These are phyloP conservation scores for Fagopyrum tataricum DNA, from an alignment of 148 eudicot species.

Conservation along the genomic window DNA sequence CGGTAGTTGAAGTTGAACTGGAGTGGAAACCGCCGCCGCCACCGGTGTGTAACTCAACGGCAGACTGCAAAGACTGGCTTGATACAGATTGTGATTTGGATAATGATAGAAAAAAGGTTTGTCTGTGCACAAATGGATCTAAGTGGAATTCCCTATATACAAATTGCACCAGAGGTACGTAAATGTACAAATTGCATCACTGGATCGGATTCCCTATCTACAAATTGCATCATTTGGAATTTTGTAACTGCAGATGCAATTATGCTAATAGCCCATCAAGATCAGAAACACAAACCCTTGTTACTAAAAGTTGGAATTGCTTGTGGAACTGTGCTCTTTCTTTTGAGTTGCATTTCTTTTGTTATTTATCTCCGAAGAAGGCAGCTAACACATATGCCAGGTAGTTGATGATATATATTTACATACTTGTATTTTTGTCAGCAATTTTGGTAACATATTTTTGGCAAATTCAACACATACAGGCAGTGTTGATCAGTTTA, in stretches of 20 bases:
- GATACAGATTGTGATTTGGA: not conserved
- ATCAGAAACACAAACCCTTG: not conserved
- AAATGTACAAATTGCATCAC: too few species aligned
- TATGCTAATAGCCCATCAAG: not conserved
- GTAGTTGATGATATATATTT: not conserved
- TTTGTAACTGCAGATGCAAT: too few species aligned
- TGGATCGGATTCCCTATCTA: too few species aligned
- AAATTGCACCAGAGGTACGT: slow-evolving; percentile 2
- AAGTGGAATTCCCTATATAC: not conserved
- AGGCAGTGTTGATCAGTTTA: not conserved
- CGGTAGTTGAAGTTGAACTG: not conserved
- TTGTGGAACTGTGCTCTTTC: not conserved
- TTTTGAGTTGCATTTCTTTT: not conserved
- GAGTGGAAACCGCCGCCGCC: not conserved
- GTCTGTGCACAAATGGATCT: not conserved
- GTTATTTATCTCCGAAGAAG: not conserved
- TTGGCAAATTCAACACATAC: not conserved
- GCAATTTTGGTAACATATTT: not conserved
- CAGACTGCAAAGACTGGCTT: not conserved
- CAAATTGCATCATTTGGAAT: too few species aligned
- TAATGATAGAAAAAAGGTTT: not conserved
- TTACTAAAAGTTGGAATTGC: not conserved
- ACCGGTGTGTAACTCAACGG: not conserved
- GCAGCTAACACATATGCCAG: not conserved
- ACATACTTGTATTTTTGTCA: not conserved